Conservation (phyloP, 495 filamentous ascomycete species). For the Penicillium argentinense region DNA sequence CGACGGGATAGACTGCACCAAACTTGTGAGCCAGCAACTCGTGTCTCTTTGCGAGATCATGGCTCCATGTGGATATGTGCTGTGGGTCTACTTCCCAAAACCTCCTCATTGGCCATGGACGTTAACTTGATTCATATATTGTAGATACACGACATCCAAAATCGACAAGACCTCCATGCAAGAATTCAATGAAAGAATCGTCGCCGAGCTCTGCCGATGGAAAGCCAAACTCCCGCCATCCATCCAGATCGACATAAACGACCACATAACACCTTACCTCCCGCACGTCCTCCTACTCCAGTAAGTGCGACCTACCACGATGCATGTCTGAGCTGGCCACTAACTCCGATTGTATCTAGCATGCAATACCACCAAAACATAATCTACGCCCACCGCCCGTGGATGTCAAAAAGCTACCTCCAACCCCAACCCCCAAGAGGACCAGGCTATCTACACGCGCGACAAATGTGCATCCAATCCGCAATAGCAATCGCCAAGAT, state of each 20-base stretch:
- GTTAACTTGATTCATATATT: neutral
- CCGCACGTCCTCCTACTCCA: conserved; percentile 35
- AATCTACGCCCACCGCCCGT: conserved; percentile 26
- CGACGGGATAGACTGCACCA: neutral
- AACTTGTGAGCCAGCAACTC: conserved; percentile 17
- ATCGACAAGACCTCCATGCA: conserved; percentile 16
- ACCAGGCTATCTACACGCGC: conserved; percentile 19
- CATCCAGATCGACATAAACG: conserved; percentile 23
- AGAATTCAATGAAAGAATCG: conserved; percentile 19
- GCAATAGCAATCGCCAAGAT: conserved; percentile 24
- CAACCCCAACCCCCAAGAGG: conserved; percentile 20
- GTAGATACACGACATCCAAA: conserved; percentile 14
- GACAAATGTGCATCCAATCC: conserved; percentile 26
- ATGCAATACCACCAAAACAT: conserved; percentile 32
- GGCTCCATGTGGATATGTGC: conserved; percentile 19
- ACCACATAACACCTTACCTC: conserved; percentile 16
- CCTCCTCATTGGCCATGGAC: neutral
- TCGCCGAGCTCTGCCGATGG: conserved; percentile 24
- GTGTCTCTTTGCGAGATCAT: conserved; percentile 32
- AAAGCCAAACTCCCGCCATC: conserved; percentile 22
- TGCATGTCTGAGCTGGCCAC: neutral
- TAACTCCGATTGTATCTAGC: conserved; percentile 14
- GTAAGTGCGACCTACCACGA: conserved; percentile 13
- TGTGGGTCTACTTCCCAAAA: conserved; percentile 10
- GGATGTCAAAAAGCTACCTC: conserved; percentile 19